Conservation (phyloP, 139 green algal genomes). For the Coelastrella sp. region DNA sequence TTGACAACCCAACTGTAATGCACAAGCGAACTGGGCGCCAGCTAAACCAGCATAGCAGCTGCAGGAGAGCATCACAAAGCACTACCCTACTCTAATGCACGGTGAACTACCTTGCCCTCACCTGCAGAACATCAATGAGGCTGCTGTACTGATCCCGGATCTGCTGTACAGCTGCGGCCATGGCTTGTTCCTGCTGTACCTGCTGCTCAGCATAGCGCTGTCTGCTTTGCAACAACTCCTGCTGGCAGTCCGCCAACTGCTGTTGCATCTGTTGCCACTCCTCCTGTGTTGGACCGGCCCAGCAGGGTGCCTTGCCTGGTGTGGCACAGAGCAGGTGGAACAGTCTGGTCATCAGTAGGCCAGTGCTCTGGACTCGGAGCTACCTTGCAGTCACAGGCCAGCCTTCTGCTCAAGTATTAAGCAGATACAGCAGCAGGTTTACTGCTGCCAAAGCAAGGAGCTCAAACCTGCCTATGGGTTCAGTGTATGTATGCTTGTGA, state of each 20-base stretch:
- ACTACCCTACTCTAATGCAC: no score
- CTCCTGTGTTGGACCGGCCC: background rate
- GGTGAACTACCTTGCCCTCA: background rate
- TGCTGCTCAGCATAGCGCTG: background rate
- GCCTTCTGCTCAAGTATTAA: no score
- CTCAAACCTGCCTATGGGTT: no score
- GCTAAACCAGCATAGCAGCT: no score
- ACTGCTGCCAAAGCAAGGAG: background rate
- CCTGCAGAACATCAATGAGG: slow-evolving; percentile 24
- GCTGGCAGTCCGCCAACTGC: slow-evolving; percentile 10
- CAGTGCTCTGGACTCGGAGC: no score
- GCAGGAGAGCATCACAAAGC: no score
- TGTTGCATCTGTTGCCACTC: slow-evolving; percentile 19
- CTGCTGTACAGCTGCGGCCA: slow-evolving; percentile 35
- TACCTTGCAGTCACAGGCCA: no score
- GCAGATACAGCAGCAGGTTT: background rate
- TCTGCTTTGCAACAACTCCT: background rate
- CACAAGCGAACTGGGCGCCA: no score
- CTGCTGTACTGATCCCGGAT: background rate
- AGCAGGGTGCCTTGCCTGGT: background rate
- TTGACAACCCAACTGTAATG: no score
- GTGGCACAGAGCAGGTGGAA: background rate
- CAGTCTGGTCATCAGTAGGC: background rate
- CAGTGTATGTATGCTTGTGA: no score
- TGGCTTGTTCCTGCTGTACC: slow-evolving; percentile 29